Evolutionary conservation across 2,329 filamentous ascomycete genomes (phyloP).

Genomic region (Ceratocystis alfenasii): DNA sequence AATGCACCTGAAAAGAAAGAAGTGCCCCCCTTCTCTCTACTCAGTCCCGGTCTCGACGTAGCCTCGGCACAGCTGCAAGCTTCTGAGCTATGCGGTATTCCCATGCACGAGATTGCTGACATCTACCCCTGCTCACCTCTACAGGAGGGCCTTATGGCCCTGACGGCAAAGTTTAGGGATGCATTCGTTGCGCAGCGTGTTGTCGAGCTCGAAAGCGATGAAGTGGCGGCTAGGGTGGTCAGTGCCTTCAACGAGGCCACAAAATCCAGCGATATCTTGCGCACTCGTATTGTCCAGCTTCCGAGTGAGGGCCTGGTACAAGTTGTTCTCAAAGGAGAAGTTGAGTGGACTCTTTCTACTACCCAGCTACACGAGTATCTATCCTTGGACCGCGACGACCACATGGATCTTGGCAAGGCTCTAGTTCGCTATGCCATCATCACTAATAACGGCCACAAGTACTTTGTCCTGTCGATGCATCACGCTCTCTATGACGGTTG

Average conservation of each 20-base stretch:
- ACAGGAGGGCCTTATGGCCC: constrained; percentile 43
- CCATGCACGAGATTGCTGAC: constrained; percentile 34
- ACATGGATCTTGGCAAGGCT: constrained; percentile 36
- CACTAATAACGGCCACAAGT: constrained; percentile 28
- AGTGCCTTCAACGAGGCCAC: constrained; percentile 35
- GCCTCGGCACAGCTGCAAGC: constrained; percentile 33
- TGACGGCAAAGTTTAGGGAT: constrained; percentile 40
- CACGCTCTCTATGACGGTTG: constrained; percentile 47
- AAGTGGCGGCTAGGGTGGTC: constrained; percentile 31
- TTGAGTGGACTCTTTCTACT: constrained; percentile 29
- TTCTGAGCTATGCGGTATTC: constrained; percentile 33
- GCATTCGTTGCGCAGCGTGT: constrained; percentile 43
- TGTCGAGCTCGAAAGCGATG: constrained; percentile 31
- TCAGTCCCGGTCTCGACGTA: constrained; percentile 25
- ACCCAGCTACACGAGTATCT: constrained; percentile 33
- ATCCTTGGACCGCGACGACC: constrained; percentile 31
- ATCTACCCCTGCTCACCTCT: constrained; percentile 44
- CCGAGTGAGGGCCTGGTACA: constrained; percentile 36
- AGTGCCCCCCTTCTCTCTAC: constrained; percentile 33
- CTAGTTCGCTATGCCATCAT: constrained; percentile 38
- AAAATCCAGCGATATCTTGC: constrained; percentile 33
- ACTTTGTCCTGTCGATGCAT: constrained; percentile 44
- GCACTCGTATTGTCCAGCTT: constrained; percentile 39
- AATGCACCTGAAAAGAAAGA: constrained; percentile 25
- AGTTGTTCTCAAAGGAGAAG: constrained; percentile 34